A percentile compares a stretch with the other conserved stretches of the same genome.
Conservation (phyloP, 139 green algal species). For the Chlamydomonas eustigma region DNA sequence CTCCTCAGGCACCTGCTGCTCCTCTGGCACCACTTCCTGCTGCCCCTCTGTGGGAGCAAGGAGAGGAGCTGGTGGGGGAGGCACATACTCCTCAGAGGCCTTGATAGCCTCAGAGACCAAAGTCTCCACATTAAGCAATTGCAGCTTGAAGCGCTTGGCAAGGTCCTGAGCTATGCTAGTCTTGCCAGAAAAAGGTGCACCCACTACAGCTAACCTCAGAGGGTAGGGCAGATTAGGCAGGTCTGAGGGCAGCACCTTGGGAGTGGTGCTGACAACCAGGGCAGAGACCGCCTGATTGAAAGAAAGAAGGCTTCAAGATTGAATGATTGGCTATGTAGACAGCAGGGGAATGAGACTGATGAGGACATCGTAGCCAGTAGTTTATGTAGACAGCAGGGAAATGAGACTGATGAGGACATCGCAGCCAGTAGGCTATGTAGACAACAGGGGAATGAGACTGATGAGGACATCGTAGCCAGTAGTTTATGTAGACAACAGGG, state of each 20-base stretch:
- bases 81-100: background rate
- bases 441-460: no score
- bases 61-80: background rate
- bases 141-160: slow-evolving; percentile 31
- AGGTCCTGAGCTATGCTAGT: slow-evolving; percentile 47
- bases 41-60: background rate
- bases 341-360: no score
- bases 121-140: slow-evolving; percentile 39
- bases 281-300: slow-evolving; percentile 17
- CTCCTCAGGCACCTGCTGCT: background rate
- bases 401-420: no score
- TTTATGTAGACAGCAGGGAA: no score
- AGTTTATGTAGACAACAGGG: no score
- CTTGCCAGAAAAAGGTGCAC: slow-evolving; percentile 63
- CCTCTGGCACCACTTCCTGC: background rate
- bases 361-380: no score
- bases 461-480: no score
- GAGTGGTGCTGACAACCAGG: slow-evolving; percentile 16
- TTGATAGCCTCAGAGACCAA: slow-evolving; percentile 11
- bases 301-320: no score
- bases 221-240: slow-evolving; percentile 35
- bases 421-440: no score
- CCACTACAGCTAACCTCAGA: slow-evolving; percentile 55
- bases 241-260: slow-evolving; percentile 16
- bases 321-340: no score